A percentile compares a stretch with the other conserved stretches of the same genome.
These are phyloP conservation scores for Groenewaldozyma salmanticensis DNA, from an alignment of 805 yeast species.

Conservation along the genomic window DNA sequence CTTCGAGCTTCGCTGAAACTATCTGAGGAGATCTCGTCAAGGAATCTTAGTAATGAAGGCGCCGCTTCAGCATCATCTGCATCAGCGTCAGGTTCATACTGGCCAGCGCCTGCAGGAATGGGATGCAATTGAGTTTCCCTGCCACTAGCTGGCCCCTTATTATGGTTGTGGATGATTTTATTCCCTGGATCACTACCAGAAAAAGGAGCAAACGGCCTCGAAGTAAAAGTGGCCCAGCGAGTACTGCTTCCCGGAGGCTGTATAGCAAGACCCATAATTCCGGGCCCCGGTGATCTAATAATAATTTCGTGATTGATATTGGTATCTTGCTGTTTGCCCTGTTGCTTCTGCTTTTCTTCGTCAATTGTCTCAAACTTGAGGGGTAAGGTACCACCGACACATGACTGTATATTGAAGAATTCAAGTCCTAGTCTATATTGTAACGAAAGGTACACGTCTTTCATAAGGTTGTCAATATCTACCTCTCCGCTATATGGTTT, in stretches of 20 bases:
- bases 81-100: constrained; percentile 10
- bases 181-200: background rate
- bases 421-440: constrained; percentile 16
- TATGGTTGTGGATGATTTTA: no score
- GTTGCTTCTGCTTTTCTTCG: constrained; percentile 1
- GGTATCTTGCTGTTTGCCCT: constrained; percentile 8
- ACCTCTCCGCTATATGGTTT: constrained; percentile 13
- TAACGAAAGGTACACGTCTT: constrained; percentile 7
- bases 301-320: constrained; percentile 15
- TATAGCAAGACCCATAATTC: constrained; percentile 14
- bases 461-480: constrained; percentile 10
- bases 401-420: constrained; percentile 9
- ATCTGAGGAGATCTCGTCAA: background rate
- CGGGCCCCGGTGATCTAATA: constrained; percentile 14
- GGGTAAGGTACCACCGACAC: constrained; percentile 12
- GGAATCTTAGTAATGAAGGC: background rate
- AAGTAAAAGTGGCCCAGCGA: constrained; percentile 5
- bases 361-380: constrained; percentile 6
- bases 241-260: constrained; percentile 9
- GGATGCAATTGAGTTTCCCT: constrained; percentile 12
- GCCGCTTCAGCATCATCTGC: background rate
- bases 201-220: constrained; percentile 14
- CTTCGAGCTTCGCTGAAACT: background rate
- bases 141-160: constrained; percentile 10
- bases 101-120: constrained; percentile 10